phyloP scores from a whole-genome alignment of 108 stramenopile genomes.

The Nitzschia sp. region DNA sequence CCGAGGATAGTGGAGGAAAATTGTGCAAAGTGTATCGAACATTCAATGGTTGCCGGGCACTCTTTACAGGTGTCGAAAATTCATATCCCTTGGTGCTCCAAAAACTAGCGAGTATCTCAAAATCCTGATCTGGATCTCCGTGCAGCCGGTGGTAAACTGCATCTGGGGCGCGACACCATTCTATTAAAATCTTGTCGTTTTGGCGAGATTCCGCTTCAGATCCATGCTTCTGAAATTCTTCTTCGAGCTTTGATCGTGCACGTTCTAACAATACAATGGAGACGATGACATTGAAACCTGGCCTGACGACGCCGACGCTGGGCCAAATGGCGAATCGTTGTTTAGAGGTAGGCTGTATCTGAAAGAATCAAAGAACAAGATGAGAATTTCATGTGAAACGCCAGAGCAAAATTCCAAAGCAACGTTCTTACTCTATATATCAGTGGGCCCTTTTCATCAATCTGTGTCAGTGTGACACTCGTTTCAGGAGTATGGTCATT shows the following conservation, averaged over 20 bases:
- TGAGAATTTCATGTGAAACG: background rate
- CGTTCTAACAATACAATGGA: slow-evolving; percentile 17
- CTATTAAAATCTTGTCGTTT: slow-evolving; percentile 13
- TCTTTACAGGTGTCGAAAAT: slow-evolving; percentile 11
- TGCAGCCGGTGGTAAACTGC: slow-evolving; percentile 1
- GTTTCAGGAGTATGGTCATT: slow-evolving; percentile 9
- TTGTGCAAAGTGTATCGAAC: slow-evolving; percentile 3
- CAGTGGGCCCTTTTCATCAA: background rate
- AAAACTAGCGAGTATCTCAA: slow-evolving; percentile 12
- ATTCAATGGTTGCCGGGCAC: background rate
- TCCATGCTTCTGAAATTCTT: background rate
- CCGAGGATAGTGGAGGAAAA: background rate
- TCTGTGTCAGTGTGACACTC: background rate
- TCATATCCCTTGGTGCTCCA: slow-evolving; percentile 27
- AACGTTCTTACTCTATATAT: slow-evolving; percentile 7
- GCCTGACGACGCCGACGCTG: slow-evolving; percentile 15
- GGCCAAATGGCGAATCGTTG: slow-evolving; percentile 16
- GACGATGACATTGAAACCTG: background rate
- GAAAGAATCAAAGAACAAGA: slow-evolving; percentile 3
- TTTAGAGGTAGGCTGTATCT: slow-evolving; percentile 8
- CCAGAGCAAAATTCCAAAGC: background rate
- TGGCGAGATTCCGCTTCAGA: slow-evolving; percentile 4
- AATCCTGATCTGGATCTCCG: slow-evolving; percentile 7
- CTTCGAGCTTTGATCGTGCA: slow-evolving; percentile 5
- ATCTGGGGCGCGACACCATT: slow-evolving; percentile 21